Base-by-base conservation (phyloP, 306 rosid species). In the cucumber (Cucumis sativus) region DNA sequence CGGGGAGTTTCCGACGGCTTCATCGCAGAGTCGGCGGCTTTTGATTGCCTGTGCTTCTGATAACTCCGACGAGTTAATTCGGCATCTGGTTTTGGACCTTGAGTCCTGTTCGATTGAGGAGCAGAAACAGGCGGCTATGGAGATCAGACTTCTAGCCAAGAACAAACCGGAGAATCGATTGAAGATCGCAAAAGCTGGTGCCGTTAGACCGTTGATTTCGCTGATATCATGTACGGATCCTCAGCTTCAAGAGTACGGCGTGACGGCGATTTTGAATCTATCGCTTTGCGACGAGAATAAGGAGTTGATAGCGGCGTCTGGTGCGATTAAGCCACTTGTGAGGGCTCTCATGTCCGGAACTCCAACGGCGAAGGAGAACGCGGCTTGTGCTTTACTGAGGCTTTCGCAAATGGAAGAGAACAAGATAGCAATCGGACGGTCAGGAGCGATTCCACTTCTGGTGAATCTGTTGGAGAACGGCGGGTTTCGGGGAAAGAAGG, bases 231-330 rank as follows among this genome's bases (percentile, higher is more conserved):
- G 91, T 0, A 40, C 85, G 51, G 99, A 96, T 81, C 88, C 72
- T 56, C 98, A 96, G 82, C 89, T 96, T 3, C 99, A 96, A 45
- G 99, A 96, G 81, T 82, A 92, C 83, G 97, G 98, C n/a, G 99
- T 96, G 45, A 92, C 98, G 13, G 97, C 97, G 72, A 88, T 96
- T 79, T 79, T 96, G 80, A 96, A 95, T 77, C 97, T 95, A 10
- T 95, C 98, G 6, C 84, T 95, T 1, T 92, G 97, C 82, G 99
- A 95, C 78, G 93, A 96, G 85, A 96, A 96, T 77, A 96, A 96
- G 77, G 91, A 85, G 17, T n/a, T 85, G 0, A 96, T 96, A 9
- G 91, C 96, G 28, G 86, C 88, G 1, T 78, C 92, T 0, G 98
- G 99, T 43, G 99, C 98, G 17, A 91, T 92, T 65, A 88, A 81